These are phyloP conservation scores for Globisporangium nagaii DNA, from an alignment of 352 stramenopile species.

Conservation along the genomic window DNA sequence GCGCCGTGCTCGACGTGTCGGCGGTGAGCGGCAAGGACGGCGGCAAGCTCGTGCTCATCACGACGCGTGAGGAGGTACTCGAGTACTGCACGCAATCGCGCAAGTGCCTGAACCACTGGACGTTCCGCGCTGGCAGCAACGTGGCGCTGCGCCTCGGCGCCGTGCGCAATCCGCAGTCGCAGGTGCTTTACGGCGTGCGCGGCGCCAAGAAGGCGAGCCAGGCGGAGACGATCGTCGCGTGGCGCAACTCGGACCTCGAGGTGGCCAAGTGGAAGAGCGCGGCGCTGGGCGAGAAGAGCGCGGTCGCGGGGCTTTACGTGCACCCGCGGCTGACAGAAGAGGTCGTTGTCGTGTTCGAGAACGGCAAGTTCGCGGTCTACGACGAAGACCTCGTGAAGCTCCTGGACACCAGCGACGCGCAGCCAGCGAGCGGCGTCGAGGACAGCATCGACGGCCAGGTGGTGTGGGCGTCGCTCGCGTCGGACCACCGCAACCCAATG, in stretches of 20 bases:
- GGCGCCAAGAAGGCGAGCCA: conserved; percentile 44
- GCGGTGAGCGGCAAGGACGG: conserved; percentile 35
- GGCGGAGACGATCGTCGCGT: conserved; percentile 43
- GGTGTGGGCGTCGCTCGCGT: conserved; percentile 48
- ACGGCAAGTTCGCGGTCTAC: conserved; percentile 53
- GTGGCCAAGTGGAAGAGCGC: conserved; percentile 52
- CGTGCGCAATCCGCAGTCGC: conserved; percentile 48
- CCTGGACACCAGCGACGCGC: conserved; percentile 35
- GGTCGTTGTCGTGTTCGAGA: conserved; percentile 57
- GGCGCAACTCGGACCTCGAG: conserved; percentile 59
- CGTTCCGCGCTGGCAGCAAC: conserved; percentile 46
- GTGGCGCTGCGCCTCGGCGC: conserved; percentile 44
- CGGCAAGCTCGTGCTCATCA: conserved; percentile 58
- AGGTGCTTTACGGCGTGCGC: conserved; percentile 53
- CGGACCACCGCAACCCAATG: conserved; percentile 45
- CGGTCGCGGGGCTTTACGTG: conserved; percentile 41
- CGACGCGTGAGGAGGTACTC: conserved; percentile 56
- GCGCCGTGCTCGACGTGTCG: conserved; percentile 37
- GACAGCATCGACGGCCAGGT: conserved; percentile 21
- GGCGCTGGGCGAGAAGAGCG: conserved; percentile 24
- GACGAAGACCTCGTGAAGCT: conserved; percentile 41
- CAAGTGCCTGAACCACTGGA: conserved; percentile 78
- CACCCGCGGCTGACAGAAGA: conserved; percentile 59
- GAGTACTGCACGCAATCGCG: conserved; percentile 55
- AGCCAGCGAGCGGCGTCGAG: not conserved